Base-by-base conservation (phyloP, 78 protist genomes). In the Isochrysis galbana region DNA sequence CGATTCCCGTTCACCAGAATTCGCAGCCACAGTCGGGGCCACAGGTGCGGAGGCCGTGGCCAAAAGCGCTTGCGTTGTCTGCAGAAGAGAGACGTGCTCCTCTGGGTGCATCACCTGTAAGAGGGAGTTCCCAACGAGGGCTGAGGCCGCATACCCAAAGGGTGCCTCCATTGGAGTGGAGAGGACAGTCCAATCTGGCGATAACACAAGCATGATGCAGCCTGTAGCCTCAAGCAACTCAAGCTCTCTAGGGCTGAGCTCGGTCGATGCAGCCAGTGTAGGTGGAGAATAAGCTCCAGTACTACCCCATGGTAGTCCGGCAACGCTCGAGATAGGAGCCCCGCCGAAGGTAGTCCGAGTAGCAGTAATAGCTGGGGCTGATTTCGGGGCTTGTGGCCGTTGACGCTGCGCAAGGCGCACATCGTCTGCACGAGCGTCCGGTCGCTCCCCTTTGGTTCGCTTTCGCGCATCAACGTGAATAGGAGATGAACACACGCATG, bases 381-480 rank as follows among this genome's bases (percentile, higher is more conserved):
- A 22, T 2, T 3, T 32, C n/a, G 21, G 38, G 72, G 14, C 22
- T 61, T 5, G 7, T 23, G 72, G 3, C 32, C 72, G 72, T 11
- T 61, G 72, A 3, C 80, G 80, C 80, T 70, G 80, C 19, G 36
- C 80, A 2, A 70, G 80, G 80, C 80, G 80, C 80, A 70, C 80
- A 14, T 70, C 80, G 80, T 14, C 80, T 17, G 34, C 80, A 1
- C 41, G 39, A 1, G 80, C 80, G 41, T 70, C 80, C 19, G 80
- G 80, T 23, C 80, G 80, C 41, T 70, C 80, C 45, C 80, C 36
- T 41, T 70, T 70, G 41, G 41, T 70, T 0, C 86, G 86, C 86
- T 77, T 77, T 2, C 86, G 86, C 47, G 86, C 86, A 38, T 77
- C 86, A 29, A 77, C 86, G 46, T 77, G 86, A 10, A 77, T 41